Conservation (phyloP, 2,329 filamentous ascomycete species). For the Fusarium abutilonis region DNA sequence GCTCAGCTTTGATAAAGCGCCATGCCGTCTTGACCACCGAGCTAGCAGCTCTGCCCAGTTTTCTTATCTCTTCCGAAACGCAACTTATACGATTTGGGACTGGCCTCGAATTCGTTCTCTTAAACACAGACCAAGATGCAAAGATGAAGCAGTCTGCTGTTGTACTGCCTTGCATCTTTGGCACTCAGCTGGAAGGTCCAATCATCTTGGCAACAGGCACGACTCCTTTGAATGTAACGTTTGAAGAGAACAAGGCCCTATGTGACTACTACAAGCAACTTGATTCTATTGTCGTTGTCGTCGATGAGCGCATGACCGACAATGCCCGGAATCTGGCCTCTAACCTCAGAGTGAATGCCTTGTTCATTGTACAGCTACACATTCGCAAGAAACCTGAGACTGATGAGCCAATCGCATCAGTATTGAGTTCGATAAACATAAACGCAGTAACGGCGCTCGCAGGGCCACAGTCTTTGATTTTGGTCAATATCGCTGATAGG, state of each 20-base stretch:
- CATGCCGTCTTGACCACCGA: neutral
- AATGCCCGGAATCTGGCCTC: slow-evolving; percentile 22
- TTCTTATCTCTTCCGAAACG: neutral
- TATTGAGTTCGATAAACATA: slow-evolving; percentile 3
- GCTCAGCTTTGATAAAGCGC: neutral
- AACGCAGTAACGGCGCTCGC: slow-evolving; percentile 14
- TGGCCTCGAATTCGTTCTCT: neutral
- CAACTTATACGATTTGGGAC: slow-evolving; percentile 10
- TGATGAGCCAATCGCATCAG: accelerated
- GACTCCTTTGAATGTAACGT: slow-evolving; percentile 2
- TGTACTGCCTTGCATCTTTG: slow-evolving; percentile 19
- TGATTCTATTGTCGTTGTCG: neutral
- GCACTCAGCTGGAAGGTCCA: slow-evolving; percentile 9
- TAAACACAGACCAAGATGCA: accelerated
- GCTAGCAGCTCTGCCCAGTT: neutral
- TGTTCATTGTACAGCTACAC: slow-evolving; percentile 13
- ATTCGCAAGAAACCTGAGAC: neutral
- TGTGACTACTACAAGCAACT: slow-evolving; percentile 7
- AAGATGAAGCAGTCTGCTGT: neutral
- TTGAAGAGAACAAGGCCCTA: neutral
- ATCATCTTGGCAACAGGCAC: neutral
- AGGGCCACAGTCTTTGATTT: slow-evolving; percentile 15
- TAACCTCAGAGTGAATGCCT: neutral
- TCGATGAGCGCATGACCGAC: slow-evolving; percentile 17
- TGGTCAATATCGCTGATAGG: neutral